Evolutionary conservation across 23 red algal species (phyloP).

Genomic region (Cyanidioschyzon merolae): DNA sequence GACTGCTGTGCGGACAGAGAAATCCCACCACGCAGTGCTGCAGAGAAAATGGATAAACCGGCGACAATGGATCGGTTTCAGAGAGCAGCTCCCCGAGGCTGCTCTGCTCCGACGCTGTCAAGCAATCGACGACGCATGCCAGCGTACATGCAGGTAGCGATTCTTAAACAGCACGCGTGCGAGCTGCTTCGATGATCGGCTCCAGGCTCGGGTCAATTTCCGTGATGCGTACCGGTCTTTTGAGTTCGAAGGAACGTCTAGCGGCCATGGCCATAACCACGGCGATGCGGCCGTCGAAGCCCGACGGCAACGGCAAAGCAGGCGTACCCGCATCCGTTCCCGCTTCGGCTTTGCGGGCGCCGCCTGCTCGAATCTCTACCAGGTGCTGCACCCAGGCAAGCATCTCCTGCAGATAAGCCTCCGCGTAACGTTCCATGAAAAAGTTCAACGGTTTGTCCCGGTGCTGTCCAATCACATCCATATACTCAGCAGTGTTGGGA

Average conservation of each 20-base stretch:
- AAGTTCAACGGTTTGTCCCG: constrained; percentile 66
- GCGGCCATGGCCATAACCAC: constrained; percentile 73
- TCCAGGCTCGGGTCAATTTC: constrained; percentile 34
- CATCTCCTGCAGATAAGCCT: constrained; percentile 85
- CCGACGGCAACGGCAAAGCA: constrained; percentile 16
- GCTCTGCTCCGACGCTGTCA: too few species aligned
- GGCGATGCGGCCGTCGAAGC: constrained; percentile 70
- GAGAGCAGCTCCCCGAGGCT: too few species aligned
- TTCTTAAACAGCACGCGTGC: too few species aligned
- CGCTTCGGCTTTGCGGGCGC: too few species aligned
- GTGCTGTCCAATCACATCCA: constrained; percentile 25
- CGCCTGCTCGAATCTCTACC: not conserved
- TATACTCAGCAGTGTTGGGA: constrained; percentile 62
- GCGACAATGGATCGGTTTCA: too few species aligned
- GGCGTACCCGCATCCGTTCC: not conserved
- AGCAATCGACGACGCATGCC: too few species aligned
- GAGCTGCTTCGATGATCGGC: not conserved
- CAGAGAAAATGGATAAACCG: too few species aligned
- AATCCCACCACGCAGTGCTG: too few species aligned
- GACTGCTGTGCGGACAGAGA: too few species aligned
- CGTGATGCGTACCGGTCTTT: constrained; percentile 44
- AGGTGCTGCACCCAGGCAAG: constrained; percentile 3
- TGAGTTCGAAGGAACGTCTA: constrained; percentile 59
- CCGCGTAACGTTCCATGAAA: constrained; percentile 94
- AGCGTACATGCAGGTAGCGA: too few species aligned